A percentile compares a stretch with the other conserved stretches of the same genome.
phyloP scores from a whole-genome alignment of 1,284 basidiomycete genomes.

The Sanghuangporus weigelae region DNA sequence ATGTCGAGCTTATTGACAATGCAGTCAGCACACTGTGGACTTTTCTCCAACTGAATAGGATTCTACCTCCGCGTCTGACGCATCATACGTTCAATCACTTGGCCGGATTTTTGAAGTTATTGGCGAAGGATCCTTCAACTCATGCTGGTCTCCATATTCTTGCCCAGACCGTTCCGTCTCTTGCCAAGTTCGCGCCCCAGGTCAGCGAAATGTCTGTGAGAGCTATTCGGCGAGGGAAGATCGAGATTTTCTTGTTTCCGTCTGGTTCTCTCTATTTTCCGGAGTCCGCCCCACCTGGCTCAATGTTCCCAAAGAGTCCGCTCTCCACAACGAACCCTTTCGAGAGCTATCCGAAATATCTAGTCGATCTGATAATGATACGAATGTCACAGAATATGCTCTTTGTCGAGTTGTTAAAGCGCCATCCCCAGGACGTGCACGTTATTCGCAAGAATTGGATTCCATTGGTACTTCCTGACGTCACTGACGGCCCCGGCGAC shows the following conservation, averaged over 20 bases:
- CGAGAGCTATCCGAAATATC: constrained; percentile 40
- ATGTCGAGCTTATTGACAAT: constrained; percentile 39
- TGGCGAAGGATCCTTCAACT: constrained; percentile 41
- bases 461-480: constrained; percentile 52
- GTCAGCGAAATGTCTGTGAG: constrained; percentile 71
- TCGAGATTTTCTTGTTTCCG: constrained; percentile 68
- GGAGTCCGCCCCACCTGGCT: constrained; percentile 41
- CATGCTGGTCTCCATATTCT: constrained; percentile 45
- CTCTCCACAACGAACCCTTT: constrained; percentile 38
- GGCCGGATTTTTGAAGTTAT: constrained; percentile 61
- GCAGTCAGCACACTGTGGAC: constrained; percentile 47
- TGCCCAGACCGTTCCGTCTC: constrained; percentile 48
- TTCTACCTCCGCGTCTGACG: constrained; percentile 60
- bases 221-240: constrained; percentile 69
- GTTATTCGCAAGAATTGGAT: constrained; percentile 66
- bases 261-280: constrained; percentile 65
- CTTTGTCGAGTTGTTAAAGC: constrained; percentile 59
- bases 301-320: constrained; percentile 54
- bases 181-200: constrained; percentile 54
- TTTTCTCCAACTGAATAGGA: constrained; percentile 47
- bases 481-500: constrained; percentile 40
- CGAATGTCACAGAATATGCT: constrained; percentile 71
- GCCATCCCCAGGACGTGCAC: constrained; percentile 67
- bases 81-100: constrained; percentile 68
- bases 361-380: constrained; percentile 57